These are phyloP conservation scores for Termitomyces sp. DNA, from an alignment of 768 basidiomycete genomes.

Conservation along the genomic window DNA sequence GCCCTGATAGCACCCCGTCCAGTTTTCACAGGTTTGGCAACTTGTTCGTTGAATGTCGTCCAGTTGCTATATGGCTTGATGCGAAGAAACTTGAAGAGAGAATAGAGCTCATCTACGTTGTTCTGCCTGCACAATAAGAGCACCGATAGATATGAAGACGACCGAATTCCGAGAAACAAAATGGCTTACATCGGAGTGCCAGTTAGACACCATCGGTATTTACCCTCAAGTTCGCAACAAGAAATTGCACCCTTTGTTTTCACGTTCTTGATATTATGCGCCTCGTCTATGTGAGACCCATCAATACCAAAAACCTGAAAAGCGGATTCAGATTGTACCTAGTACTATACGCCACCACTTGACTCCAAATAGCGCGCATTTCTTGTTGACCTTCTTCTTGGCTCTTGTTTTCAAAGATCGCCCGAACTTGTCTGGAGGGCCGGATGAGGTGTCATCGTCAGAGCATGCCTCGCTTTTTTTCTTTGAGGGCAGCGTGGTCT, in stretches of 20 bases:
- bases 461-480: conserved; percentile 31
- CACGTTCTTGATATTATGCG: conserved; percentile 90
- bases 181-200: conserved; percentile 69
- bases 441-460: conserved; percentile 26
- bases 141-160: conserved; percentile 26
- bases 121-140: conserved; percentile 58
- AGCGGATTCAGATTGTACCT: conserved; percentile 39
- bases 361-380: conserved; percentile 66
- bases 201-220: conserved; percentile 85
- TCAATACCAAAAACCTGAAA: neutral
- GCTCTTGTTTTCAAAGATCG: conserved; percentile 34
- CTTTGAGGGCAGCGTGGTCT: conserved; percentile 34
- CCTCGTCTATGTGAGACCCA: conserved; percentile 64
- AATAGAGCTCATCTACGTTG: conserved; percentile 83
- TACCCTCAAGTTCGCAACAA: conserved; percentile 69
- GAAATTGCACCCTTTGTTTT: conserved; percentile 74
- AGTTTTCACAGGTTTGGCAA: conserved; percentile 73
- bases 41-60: conserved; percentile 71
- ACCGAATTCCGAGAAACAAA: neutral
- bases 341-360: conserved; percentile 86
- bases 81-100: conserved; percentile 84
- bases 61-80: conserved; percentile 78
- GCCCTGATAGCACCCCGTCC: conserved; percentile 56
- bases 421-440: conserved; percentile 39
- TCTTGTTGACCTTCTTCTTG: conserved; percentile 43